A percentile compares a stretch with the other conserved stretches of the same genome.
Evolutionary conservation across 768 basidiomycete species (phyloP).

Genomic region (Sporobolomyces pararoseus): DNA sequence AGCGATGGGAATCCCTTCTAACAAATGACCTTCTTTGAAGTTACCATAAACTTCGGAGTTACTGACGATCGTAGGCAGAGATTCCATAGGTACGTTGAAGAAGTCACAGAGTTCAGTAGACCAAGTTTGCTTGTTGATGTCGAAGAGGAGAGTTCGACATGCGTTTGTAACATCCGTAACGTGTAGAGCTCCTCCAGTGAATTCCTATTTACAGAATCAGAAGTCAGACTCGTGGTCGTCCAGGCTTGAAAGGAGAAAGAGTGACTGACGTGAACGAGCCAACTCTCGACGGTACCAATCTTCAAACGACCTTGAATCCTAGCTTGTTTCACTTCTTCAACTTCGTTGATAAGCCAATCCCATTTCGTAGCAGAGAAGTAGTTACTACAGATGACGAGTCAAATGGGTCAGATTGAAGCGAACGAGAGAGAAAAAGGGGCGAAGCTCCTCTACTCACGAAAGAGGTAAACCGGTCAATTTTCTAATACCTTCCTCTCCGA

Average conservation of each 20-base stretch:
- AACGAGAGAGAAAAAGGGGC: background rate
- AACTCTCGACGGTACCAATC: slow-evolving; percentile 95
- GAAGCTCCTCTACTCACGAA: slow-evolving; percentile 39
- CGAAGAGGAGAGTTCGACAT: slow-evolving; percentile 87
- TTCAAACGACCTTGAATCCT: slow-evolving; percentile 74
- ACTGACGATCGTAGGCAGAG: slow-evolving; percentile 81
- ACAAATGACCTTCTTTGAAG: slow-evolving; percentile 52
- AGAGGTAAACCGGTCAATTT: slow-evolving; percentile 51
- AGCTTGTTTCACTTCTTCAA: slow-evolving; percentile 68
- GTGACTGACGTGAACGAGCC: slow-evolving; percentile 75
- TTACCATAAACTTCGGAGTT: slow-evolving; percentile 88
- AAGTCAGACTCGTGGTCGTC: background rate
- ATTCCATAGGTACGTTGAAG: slow-evolving; percentile 68
- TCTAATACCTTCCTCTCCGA: slow-evolving; percentile 61
- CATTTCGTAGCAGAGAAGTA: slow-evolving; percentile 93
- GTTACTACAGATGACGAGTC: slow-evolving; percentile 51
- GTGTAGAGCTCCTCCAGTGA: slow-evolving; percentile 81
- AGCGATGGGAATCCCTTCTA: slow-evolving; percentile 71
- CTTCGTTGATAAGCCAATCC: slow-evolving; percentile 92
- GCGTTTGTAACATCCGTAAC: slow-evolving; percentile 93
- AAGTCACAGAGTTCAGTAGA: slow-evolving; percentile 76
- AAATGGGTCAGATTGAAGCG: background rate
- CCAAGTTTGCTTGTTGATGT: slow-evolving; percentile 76
- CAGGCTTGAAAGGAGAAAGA: background rate
- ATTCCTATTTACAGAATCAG: slow-evolving; percentile 57